Base-by-base conservation (phyloP, 1,284 basidiomycete genomes). In the Coniferiporia sulphurascens region DNA sequence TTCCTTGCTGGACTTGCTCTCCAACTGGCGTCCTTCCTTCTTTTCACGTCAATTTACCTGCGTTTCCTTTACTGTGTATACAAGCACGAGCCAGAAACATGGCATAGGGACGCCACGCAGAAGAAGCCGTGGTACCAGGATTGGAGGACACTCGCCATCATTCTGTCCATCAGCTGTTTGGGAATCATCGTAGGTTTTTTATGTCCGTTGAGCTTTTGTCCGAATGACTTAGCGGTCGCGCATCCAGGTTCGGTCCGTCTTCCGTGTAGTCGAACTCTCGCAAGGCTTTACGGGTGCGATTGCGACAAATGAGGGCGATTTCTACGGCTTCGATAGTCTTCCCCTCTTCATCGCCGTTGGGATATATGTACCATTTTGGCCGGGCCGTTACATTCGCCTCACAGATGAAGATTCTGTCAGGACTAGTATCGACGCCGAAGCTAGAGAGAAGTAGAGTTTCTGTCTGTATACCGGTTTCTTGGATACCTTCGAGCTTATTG, bases 291-390 rank as follows among this genome's bases (percentile, higher is more conserved):
- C 71, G 32, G 87, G 87, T 3, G 75, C 76, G 53, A 76, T 89
- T 13, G 78, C 84, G 7, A 86, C 81, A 0, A 80, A 80, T 19
- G 84, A 87, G 69, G 67, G 70, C 1, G 82, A 78, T 67, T 89
- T 90, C 73, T 87, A 88, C 65, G 80, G 72, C 1, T 74, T 89
- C 36, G 87, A 90, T 68, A 86, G 86, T 1, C 73, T 86, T 9
- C 85, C 84, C 13, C 74, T 89, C 5, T 78, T 85, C 60, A 68
- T 89, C 52, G 84, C 87, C 45, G 79, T 86, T 59, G 70, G 71
- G 1, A 69, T 80, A 8, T 86, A 83, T 63, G 71, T 78, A 34
- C 73, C 78, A 1, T 84, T 83, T 71, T 86, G 84, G 83, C 85
- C 83, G 2, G 82, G 79, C 10, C 70, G 80, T 60, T 83, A 82